These are phyloP conservation scores for Candida tallmaniae DNA, from an alignment of 805 yeast genomes.

Conservation along the genomic window DNA sequence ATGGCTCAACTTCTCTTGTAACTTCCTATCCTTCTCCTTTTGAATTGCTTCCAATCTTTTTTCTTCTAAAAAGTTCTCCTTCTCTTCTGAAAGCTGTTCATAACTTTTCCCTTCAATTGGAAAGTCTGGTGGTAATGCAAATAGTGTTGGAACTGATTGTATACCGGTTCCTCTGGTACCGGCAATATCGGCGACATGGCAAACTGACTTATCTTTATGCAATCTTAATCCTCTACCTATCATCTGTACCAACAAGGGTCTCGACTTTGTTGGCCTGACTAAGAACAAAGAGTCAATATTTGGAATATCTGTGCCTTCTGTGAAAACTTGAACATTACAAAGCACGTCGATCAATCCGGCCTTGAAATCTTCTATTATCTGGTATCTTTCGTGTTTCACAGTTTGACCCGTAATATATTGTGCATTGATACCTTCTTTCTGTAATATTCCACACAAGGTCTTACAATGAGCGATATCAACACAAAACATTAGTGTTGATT, in stretches of 20 bases:
- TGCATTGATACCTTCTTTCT: slow-evolving; percentile 59
- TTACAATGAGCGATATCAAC: slow-evolving; percentile 67
- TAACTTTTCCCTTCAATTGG: slow-evolving; percentile 10
- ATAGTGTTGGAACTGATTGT: slow-evolving; percentile 51
- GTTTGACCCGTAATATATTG: slow-evolving; percentile 70
- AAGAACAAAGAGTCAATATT: slow-evolving; percentile 75
- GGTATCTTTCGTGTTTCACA: slow-evolving; percentile 44
- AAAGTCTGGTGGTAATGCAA: slow-evolving; percentile 23
- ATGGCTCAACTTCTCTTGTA: slow-evolving; percentile 10
- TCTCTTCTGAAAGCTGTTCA: slow-evolving; percentile 10
- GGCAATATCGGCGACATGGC: slow-evolving; percentile 78
- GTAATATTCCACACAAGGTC: slow-evolving; percentile 49
- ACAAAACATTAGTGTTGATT: slow-evolving; percentile 73
- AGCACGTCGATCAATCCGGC: slow-evolving; percentile 63
- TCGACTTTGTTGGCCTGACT: slow-evolving; percentile 77
- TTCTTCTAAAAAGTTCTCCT: slow-evolving; percentile 8
- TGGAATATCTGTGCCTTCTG: slow-evolving; percentile 95
- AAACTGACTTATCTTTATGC: slow-evolving; percentile 54
- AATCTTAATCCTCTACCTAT: slow-evolving; percentile 82
- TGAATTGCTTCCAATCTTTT: slow-evolving; percentile 6
- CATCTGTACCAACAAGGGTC: slow-evolving; percentile 75
- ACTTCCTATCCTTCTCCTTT: slow-evolving; percentile 10
- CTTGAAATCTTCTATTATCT: slow-evolving; percentile 54
- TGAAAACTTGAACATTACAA: slow-evolving; percentile 84
- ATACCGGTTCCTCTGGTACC: slow-evolving; percentile 53